Evolutionary conservation across 371 early-diverging fungal genomes (phyloP), one percentile per base, ranked within the genome.

Genomic region (Gilbertella persicaria): DNA sequence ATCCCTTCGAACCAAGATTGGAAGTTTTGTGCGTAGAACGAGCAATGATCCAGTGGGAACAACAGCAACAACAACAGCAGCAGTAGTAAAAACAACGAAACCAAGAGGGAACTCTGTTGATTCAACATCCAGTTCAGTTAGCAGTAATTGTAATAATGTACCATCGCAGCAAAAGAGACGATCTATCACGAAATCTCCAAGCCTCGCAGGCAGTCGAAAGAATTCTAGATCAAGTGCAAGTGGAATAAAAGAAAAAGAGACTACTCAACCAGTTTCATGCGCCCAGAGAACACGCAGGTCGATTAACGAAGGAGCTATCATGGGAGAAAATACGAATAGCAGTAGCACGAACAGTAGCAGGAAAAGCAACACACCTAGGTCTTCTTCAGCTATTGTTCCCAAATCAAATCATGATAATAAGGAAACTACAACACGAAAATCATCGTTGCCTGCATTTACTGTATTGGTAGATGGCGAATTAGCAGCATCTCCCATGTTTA

Each of bases 171-270:
- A 33, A 13, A 33, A 33, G 33, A 33, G 33, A 33, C 25, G 25
- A 33, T 37, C 58, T 33, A 23, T 40, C 17, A 48, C 60, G 33
- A 53, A 53, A 33, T 48, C 54, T 8, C 44, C 60, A n/a, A 59
- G 38, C 21, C 9, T 58, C 21, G 19, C 47, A 4, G 45, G 45
- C 12, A 55, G 56, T 37, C 36, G 60, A 5, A 59, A 59, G 36
- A 59, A 42, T 33, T 59, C 60, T 4, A 53, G 48, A 13, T 37
- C 47, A 0, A 33, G 52, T 4, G n/a, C 20, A 52, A 42, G 54
- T 58, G 50, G 64, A 62, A 6, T 59, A 54, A 26, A 81, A 75
- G 47, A 83, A 83, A 45, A 69, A 84, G 8, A 87, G 79, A 56
- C 58, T 81, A 37, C 57, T 56, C 10, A 61, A 45, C 42, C 53